phyloP scores from a whole-genome alignment of 2,329 filamentous ascomycete genomes.

The Ophiostoma montium region DNA sequence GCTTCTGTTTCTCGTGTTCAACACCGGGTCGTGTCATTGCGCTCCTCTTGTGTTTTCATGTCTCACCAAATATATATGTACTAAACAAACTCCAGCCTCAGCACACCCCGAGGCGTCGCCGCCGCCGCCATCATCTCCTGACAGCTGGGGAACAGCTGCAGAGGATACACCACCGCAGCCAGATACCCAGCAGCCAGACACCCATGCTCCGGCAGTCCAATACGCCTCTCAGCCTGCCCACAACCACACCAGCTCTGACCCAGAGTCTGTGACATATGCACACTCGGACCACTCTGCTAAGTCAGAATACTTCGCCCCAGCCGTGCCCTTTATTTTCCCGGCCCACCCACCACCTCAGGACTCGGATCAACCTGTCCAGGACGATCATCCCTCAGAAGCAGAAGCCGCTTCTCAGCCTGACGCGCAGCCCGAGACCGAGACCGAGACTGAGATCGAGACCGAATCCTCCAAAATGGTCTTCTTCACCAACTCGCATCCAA shows the following conservation, averaged over 20 bases:
- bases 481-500: background rate
- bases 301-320: too few relatives aligned
- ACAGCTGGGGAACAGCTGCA: background rate
- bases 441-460: background rate
- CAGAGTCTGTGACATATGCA: background rate
- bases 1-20: background rate
- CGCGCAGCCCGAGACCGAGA: background rate
- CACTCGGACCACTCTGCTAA: background rate
- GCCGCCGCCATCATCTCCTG: background rate
- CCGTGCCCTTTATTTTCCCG: background rate
- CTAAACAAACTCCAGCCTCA: background rate
- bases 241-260: background rate
- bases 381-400: background rate
- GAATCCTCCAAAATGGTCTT: background rate
- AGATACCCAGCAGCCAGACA: background rate
- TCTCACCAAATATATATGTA: background rate
- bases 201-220: background rate
- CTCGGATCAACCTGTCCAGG: background rate
- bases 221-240: background rate
- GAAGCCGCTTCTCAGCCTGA: background rate
- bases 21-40: background rate
- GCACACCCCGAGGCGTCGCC: background rate
- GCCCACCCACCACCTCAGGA: background rate
- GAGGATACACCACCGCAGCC: background rate
- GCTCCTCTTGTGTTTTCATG: background rate